Evolutionary conservation across 2,329 filamentous ascomycete species (phyloP).

Genomic region (Paecilomyces fulvus): DNA sequence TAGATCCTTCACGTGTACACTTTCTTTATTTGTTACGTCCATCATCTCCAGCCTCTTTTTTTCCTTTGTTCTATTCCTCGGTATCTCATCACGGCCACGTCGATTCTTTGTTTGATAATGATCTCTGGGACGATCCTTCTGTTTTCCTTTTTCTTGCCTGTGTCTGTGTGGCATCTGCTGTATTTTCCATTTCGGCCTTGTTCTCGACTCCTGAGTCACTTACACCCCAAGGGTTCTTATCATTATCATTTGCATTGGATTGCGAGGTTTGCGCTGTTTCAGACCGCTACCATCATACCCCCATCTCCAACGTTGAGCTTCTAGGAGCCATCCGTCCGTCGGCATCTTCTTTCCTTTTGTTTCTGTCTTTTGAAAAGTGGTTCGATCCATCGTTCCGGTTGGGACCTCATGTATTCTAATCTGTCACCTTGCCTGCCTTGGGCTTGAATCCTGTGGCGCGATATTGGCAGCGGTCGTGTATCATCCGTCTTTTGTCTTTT

Average conservation of each 20-base stretch:
- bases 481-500: not conserved
- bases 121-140: slow-evolving; percentile 1
- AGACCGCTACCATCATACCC: not conserved
- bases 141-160: slow-evolving; percentile 1
- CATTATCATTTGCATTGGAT: not conserved
- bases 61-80: not conserved
- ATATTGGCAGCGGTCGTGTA: not conserved
- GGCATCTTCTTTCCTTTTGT: not conserved
- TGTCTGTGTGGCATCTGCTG: slow-evolving; percentile 3
- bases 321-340: not conserved
- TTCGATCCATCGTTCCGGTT: not conserved
- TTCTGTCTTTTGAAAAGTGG: slow-evolving; percentile 10
- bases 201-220: no score
- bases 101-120: slow-evolving; percentile 1
- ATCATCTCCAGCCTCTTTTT: not conserved
- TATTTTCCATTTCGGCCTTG: not conserved
- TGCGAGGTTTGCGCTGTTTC: slow-evolving; percentile 1
- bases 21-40: not conserved
- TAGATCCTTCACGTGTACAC: not conserved
- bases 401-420: not conserved
- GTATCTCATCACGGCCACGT: not conserved
- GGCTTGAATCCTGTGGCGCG: not conserved
- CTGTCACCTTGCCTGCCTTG: not conserved
- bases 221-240: not conserved
- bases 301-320: slow-evolving; percentile 7